Evolutionary conservation across 106 monocot genomes (phyloP), one percentile per base, ranked within the genome.

Genomic region (Platanthera guangdongensis): DNA sequence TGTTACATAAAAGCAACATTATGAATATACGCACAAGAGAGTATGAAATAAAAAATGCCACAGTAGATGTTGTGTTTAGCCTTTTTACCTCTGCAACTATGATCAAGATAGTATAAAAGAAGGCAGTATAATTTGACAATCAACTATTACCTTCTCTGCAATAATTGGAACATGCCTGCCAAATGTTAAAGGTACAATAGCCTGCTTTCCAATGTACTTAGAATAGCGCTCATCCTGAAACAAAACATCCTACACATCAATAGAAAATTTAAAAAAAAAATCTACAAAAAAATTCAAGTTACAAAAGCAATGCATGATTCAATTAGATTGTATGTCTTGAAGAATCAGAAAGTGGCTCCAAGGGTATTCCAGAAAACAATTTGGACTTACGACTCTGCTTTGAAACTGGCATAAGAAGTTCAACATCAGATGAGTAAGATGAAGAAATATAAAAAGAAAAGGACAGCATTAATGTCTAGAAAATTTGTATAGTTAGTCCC

Each of bases 141-240:
- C 12, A 22, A 67, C 54, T 57, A 89, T 80, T 90, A 94, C 97
- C 85, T 72, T 86, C 50, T 94, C 92, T 75, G 94, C 79, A 30
- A 99, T 92, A 72, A 99, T 99, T 62, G 94, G 97, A 74, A 99
- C 90, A 81, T 94, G 91, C 16, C 94, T 81, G 47, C 97, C 97
- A 85, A 86, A 94, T 72, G 97, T 99, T 88, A 88, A 54, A 67
- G 97, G 97, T 81, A 99, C 97, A 87, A 99, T 99, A 16, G 91
- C 97, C 76, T 80, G 91, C 51, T 51, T 85, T 14, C 97, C 97
- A 25, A 99, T 80, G 70, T 92, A 99, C 76, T 94, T 91, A 25
- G 86, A 77, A 79, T 99, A 99, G 21, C 97, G 94, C 57, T 92
- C 91, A 90, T 99, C 97, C 97, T 99, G 82, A 57, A 87, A 69